Base-by-base conservation (phyloP, 2,329 filamentous ascomycete species). In the Alternaria triticimaculans region DNA sequence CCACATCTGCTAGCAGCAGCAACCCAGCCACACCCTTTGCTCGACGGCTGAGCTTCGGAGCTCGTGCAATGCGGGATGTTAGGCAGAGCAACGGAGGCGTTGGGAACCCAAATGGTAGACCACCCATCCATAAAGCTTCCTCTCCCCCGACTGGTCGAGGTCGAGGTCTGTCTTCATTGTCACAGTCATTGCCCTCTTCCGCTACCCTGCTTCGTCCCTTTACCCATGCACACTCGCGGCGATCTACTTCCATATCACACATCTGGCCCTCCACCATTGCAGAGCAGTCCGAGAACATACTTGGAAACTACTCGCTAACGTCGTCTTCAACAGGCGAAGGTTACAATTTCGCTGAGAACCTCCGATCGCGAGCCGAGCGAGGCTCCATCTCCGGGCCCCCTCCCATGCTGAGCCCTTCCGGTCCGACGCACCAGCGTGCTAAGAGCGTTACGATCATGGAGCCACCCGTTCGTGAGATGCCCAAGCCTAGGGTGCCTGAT, bases 311-410 rank as follows among this genome's bases (percentile, higher is more conserved):
- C 80, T 84, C 87, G 89, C 89, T 92, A 87, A 92, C 89, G 60
- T 73, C 70, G 82, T 83, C 80, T 75, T 81, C 82, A 82, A 83
- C 88, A 94, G 92, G 93, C 86, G 93, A 96, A 87, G 93, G 92
- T 81, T 97, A 96, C 87, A 97, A 97, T 83, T 97, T 95, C 92
- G 93, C 93, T 78, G 95, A 97, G 85, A 94, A 97, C 84, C 89
- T 97, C 86, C 93, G 94, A 81, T 91, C 90, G 76, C 92, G 94
- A 79, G 94, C 94, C 74, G 93, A 97, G 84, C 94, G 93, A 82
- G 78, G 79, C 46, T 84, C 88, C 49, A 86, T 86, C 50, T 87
- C 89, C 72, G 85, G 85, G 60, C 75, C 74, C 37, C 64, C 72
- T 20, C 66, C 71, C 45, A 64, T 69, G 45, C 23, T 70, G 46